Evolutionary conservation across 306 rosid species (phyloP).

Genomic region (Lathyrus tuberosus): DNA sequence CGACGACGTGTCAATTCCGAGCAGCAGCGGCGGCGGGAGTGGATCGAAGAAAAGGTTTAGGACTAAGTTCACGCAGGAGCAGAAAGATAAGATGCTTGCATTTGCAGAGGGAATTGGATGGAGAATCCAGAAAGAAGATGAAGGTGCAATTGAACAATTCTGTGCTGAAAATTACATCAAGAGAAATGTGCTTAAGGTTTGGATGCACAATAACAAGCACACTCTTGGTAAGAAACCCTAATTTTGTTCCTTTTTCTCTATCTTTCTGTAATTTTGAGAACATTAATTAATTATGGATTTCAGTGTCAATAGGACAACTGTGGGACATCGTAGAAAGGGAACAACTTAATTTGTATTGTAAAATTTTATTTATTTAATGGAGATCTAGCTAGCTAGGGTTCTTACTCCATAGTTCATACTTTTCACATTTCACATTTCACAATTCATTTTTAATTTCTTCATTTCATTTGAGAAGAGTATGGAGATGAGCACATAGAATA

Average conservation of each 20-base stretch:
- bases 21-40: constrained; percentile 62
- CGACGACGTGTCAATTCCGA: constrained; percentile 76
- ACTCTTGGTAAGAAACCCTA: constrained; percentile 88
- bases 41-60: constrained; percentile 67
- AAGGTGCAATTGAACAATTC: constrained; percentile 68
- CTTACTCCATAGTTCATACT: constrained; percentile 16
- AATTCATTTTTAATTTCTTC: not conserved
- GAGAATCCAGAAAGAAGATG: constrained; percentile 87
- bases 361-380: constrained; percentile 35
- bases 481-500: constrained; percentile 36
- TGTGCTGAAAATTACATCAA: constrained; percentile 55
- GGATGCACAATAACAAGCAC: constrained; percentile 97
- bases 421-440: not conserved
- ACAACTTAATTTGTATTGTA: constrained; percentile 22
- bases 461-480: not conserved
- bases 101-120: constrained; percentile 80
- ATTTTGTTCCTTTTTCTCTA: constrained; percentile 19
- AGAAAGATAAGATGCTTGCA: constrained; percentile 82
- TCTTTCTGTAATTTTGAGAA: constrained; percentile 23
- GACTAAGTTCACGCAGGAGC: constrained; percentile 76
- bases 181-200: constrained; percentile 81
- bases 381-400: constrained; percentile 49
- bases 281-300: constrained; percentile 24
- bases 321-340: not conserved
- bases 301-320: constrained; percentile 14